Base-by-base conservation (phyloP, 2,329 filamentous ascomycete genomes). In the Beauveria bassiana region DNA sequence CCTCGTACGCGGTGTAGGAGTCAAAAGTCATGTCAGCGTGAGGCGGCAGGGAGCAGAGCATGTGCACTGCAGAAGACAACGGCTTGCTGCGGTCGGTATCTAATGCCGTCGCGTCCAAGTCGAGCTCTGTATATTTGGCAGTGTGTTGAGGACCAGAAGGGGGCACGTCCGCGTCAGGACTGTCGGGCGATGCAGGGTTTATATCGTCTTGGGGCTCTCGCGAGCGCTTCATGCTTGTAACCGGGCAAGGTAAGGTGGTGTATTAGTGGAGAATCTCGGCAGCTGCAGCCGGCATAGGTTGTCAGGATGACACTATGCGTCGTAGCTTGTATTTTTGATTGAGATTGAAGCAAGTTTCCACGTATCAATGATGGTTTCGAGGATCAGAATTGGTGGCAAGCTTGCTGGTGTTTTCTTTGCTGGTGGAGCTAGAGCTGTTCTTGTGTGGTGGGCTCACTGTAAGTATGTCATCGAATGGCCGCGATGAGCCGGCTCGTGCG, bases 21-120 rank as follows among this genome's bases (percentile, higher is more conserved):
- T 78, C 71, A 73, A 99, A 98, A 5, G 80, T 78, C 60, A 95
- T 79, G 63, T 88, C 83, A 66, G 78, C 81, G 74, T 97, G 93
- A 52, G 91, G 90, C 59, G 93, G 91, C 24, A 98, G 79, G 22
- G 84, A 85, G 77, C 93, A 98, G 74, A 80, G 85, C 84, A 97
- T 96, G 62, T 67, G 69, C 63, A 82, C 75, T 63, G 77, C 14
- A 4, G 58, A 28, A 16, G 22, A 26, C 31, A 31, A 26, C 31
- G 16, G n/a, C 50, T 74, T 68, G 62, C 73, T 65, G 64, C 69
- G 70, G 26, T 71, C 68, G 62, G 71, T 68, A 63, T 71, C 71
- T 64, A 73, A 65, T 62, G 70, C 70, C 46, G 68, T 69, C 65
- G 70, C 71, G 18, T 70, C 72, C 3, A 14, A 22, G 52, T 89